Evolutionary conservation across 108 stramenopile species (phyloP).

Genomic region (Chaetoceros tenuissimus): DNA sequence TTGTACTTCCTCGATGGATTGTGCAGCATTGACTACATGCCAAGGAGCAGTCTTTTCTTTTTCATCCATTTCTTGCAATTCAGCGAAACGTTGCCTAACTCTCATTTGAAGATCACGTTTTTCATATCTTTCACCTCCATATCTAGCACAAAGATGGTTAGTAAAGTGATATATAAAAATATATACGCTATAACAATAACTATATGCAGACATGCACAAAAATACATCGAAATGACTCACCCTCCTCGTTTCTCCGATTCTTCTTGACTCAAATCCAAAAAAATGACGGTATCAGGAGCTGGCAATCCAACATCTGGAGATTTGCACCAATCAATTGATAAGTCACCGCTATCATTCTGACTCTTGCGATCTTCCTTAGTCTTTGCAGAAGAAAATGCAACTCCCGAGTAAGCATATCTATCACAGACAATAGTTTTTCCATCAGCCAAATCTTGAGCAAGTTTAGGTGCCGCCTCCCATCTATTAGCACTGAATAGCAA

Average conservation of each 20-base stretch:
- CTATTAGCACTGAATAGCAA: slow-evolving; percentile 98
- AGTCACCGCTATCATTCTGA: slow-evolving; percentile 37
- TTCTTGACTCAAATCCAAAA: slow-evolving; percentile 87
- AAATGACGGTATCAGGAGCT: slow-evolving; percentile 94
- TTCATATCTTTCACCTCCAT: slow-evolving; percentile 85
- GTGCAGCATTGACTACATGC: slow-evolving; percentile 70
- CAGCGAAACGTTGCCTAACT: slow-evolving; percentile 70
- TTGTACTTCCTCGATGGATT: slow-evolving; percentile 69
- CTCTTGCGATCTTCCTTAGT: slow-evolving; percentile 25
- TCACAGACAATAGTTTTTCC: slow-evolving; percentile 88
- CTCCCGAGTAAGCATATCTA: slow-evolving; percentile 95
- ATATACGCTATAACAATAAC: background rate
- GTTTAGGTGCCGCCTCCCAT: slow-evolving; percentile 86
- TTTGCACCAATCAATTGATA: slow-evolving; percentile 86
- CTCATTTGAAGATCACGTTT: slow-evolving; percentile 72
- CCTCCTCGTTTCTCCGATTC: slow-evolving; percentile 87
- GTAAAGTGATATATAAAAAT: background rate
- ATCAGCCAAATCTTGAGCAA: slow-evolving; percentile 36
- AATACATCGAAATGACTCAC: slow-evolving; percentile 39
- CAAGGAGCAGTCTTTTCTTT: slow-evolving; percentile 51
- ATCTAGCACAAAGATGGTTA: slow-evolving; percentile 17
- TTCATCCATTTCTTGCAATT: slow-evolving; percentile 58
- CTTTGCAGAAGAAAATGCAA: slow-evolving; percentile 96
- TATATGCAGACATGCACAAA: slow-evolving; percentile 1
- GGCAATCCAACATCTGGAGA: slow-evolving; percentile 91